Percentiles rank a stretch among this genome's conserved stretches.
Evolutionary conservation across 2,329 filamentous ascomycete species (phyloP).

Genomic region (Emmonsiellopsis sp.): DNA sequence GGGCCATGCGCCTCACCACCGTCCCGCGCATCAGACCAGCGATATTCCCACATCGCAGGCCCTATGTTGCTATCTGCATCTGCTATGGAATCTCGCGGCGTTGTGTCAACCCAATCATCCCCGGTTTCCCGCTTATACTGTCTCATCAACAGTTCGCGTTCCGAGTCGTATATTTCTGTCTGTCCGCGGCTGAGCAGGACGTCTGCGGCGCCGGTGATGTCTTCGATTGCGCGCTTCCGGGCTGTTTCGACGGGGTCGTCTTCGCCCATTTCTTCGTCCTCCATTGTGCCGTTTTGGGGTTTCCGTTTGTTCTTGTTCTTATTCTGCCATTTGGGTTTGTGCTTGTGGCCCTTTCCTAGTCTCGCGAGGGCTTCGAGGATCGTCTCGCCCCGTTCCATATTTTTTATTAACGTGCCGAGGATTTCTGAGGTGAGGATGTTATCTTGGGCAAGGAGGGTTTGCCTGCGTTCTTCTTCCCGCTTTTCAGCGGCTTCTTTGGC

Average conservation of each 20-base stretch:
- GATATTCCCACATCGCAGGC: constrained; percentile 68
- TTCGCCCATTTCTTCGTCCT: constrained; percentile 62
- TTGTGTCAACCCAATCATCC: constrained; percentile 64
- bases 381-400: constrained; percentile 73
- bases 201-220: constrained; percentile 83
- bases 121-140: constrained; percentile 79
- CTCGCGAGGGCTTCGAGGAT: constrained; percentile 78
- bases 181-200: constrained; percentile 73
- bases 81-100: constrained; percentile 20
- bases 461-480: constrained; percentile 65
- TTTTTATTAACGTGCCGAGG: constrained; percentile 60
- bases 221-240: constrained; percentile 65
- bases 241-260: constrained; percentile 60
- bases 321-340: constrained; percentile 51
- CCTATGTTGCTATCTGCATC: constrained; percentile 18
- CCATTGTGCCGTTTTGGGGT: constrained; percentile 16
- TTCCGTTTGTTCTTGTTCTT: constrained; percentile 40
- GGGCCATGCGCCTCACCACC: constrained; percentile 72
- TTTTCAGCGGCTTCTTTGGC: constrained; percentile 82
- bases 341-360: constrained; percentile 56
- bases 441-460: constrained; percentile 65
- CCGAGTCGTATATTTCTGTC: constrained; percentile 82
- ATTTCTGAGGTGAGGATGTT: constrained; percentile 63
- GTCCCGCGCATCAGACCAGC: constrained; percentile 83
- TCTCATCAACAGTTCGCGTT: constrained; percentile 72